Evolutionary conservation across 345 rosid genomes (phyloP).

Genomic region (Camelina neglecta): DNA sequence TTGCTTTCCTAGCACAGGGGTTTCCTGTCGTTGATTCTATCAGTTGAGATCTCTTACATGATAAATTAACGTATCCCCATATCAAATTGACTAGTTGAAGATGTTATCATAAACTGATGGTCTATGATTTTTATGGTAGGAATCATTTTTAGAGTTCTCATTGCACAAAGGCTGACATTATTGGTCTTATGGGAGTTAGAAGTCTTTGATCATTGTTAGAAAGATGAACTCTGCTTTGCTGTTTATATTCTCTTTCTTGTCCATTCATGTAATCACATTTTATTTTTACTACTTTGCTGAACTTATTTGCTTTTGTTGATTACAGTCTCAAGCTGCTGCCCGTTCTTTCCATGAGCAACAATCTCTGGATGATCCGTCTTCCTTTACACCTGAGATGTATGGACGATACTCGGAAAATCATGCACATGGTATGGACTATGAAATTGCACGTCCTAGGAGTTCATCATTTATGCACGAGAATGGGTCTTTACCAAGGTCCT

Average conservation of each 20-base stretch:
- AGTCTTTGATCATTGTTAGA: not conserved
- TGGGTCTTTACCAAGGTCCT: constrained; percentile 60
- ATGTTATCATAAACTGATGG: constrained; percentile 11
- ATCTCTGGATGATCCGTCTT: constrained; percentile 65
- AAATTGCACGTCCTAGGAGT: constrained; percentile 57
- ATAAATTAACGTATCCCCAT: not conserved
- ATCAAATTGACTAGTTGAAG: not conserved
- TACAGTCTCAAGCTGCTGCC: constrained; percentile 54
- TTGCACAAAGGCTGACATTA: not conserved
- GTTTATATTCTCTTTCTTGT: constrained; percentile 5
- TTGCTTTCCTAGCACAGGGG: not conserved
- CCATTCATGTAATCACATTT: not conserved
- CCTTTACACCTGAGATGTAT: constrained; percentile 54
- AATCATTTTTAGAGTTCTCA: not conserved
- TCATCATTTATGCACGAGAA: constrained; percentile 60
- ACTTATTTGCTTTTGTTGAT: constrained; percentile 22
- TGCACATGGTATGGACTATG: constrained; percentile 58
- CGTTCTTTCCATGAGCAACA: constrained; percentile 70
- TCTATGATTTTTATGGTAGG: constrained; percentile 1
- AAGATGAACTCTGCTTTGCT: not conserved
- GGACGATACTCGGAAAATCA: constrained; percentile 60
- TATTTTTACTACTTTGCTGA: not conserved
- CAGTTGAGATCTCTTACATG: not conserved
- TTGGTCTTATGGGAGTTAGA: not conserved
- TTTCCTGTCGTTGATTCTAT: not conserved